Conservation (phyloP, 257 asterid genomes). For the Plantago ovata region DNA sequence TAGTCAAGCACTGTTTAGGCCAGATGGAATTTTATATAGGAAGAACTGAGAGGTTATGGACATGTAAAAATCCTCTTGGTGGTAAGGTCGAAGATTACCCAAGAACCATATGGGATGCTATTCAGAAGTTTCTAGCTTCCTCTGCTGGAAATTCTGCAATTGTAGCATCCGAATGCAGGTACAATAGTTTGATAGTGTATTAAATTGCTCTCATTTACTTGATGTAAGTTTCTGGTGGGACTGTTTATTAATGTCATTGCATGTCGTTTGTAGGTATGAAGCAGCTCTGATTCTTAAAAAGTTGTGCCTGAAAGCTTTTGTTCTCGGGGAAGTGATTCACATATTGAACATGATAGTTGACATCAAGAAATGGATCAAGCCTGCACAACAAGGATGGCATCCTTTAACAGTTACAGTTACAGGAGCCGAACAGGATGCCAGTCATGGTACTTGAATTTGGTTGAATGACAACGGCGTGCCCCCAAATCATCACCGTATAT, state of each 20-base stretch:
- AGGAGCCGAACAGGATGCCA: too few relatives aligned
- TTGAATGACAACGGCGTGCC: too few relatives aligned
- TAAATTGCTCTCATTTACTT: neutral
- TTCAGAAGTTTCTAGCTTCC: slow-evolving; percentile 37
- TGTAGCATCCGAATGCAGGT: slow-evolving; percentile 50
- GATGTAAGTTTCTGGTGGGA: slow-evolving; percentile 14
- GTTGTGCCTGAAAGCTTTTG: slow-evolving; percentile 37
- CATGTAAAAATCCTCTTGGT: slow-evolving; percentile 44
- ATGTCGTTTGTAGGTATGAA: slow-evolving; percentile 38
- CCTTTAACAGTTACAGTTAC: too few relatives aligned
- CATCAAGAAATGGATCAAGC: slow-evolving; percentile 32
- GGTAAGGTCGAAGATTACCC: slow-evolving; percentile 28
- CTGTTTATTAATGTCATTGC: neutral
- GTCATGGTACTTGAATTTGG: too few relatives aligned
- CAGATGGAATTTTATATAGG: slow-evolving; percentile 35
- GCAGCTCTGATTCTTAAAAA: slow-evolving; percentile 46
- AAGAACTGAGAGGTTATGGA: slow-evolving; percentile 38
- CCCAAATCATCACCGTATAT: too few relatives aligned
- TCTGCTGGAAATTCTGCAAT: slow-evolving; percentile 37
- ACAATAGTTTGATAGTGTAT: neutral
- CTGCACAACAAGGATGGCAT: too few relatives aligned
- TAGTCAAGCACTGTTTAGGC: slow-evolving; percentile 31
- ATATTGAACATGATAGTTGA: slow-evolving; percentile 42
- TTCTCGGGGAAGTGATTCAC: slow-evolving; percentile 49
- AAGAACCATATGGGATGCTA: slow-evolving; percentile 33